Percentiles rank a stretch among this genome's conserved stretches.
phyloP scores from a whole-genome alignment of 345 rosid species.

The Populus nigra region DNA sequence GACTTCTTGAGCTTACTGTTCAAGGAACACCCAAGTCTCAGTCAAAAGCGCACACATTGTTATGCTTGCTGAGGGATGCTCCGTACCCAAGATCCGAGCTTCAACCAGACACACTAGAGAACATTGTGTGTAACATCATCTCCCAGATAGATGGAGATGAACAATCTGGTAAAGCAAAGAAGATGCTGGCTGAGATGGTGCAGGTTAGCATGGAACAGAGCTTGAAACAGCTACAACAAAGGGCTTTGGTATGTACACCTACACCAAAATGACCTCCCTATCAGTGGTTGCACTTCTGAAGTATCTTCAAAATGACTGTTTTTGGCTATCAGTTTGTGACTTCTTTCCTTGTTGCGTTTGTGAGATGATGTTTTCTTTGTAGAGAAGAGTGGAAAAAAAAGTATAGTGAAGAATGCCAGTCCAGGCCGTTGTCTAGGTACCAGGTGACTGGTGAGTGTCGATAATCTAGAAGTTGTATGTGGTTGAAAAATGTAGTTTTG shows the following conservation, averaged over 20 bases:
- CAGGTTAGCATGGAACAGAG: slow-evolving; percentile 99
- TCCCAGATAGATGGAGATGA: slow-evolving; percentile 90
- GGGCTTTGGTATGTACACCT: slow-evolving; percentile 78
- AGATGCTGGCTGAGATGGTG: slow-evolving; percentile 97
- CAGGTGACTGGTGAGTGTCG: slow-evolving; percentile 67
- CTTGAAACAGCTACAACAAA: slow-evolving; percentile 85
- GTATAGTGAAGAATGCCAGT: slow-evolving; percentile 57
- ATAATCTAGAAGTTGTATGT: slow-evolving; percentile 27
- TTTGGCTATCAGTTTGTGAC: neutral
- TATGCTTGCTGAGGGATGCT: slow-evolving; percentile 69
- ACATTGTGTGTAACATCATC: slow-evolving; percentile 84
- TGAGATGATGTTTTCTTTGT: slow-evolving; percentile 30
- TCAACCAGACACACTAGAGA: slow-evolving; percentile 77
- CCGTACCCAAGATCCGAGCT: slow-evolving; percentile 69
- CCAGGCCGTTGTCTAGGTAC: slow-evolving; percentile 67
- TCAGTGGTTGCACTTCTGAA: slow-evolving; percentile 47
- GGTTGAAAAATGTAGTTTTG: slow-evolving; percentile 20
- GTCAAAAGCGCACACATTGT: slow-evolving; percentile 65
- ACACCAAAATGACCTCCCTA: slow-evolving; percentile 59
- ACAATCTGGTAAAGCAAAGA: slow-evolving; percentile 85
- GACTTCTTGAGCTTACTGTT: slow-evolving; percentile 91
- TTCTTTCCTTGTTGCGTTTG: slow-evolving; percentile 8
- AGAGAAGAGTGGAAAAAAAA: slow-evolving; percentile 13
- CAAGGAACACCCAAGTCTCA: slow-evolving; percentile 89
- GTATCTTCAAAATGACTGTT: slow-evolving; percentile 45